Conservation (phyloP, 306 rosid species). For the Canavalia ensiformis region DNA sequence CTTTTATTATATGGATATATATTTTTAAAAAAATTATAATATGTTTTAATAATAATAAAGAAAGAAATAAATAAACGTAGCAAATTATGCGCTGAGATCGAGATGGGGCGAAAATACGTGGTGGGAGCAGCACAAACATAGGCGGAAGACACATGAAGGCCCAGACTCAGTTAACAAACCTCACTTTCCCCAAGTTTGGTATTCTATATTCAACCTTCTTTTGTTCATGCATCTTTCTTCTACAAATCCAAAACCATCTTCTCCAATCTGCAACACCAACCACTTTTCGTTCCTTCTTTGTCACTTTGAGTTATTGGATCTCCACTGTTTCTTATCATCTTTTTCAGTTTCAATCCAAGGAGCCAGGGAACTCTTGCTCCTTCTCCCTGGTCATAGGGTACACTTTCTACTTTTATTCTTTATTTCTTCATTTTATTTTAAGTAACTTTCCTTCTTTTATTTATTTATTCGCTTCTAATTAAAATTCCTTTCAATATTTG, state of each 20-base stretch:
- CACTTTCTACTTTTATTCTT: constrained; percentile 15
- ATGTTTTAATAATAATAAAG: background rate
- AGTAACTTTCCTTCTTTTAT: background rate
- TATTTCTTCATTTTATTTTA: constrained; percentile 17
- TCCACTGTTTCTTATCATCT: constrained; percentile 38
- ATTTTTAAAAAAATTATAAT: too few relatives aligned
- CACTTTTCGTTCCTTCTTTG: too few relatives aligned
- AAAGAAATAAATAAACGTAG: background rate
- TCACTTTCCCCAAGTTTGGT: constrained; percentile 39
- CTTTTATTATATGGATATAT: too few relatives aligned
- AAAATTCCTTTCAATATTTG: constrained; percentile 10
- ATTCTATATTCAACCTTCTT: background rate
- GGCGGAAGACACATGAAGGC: constrained; percentile 41
- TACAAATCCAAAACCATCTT: background rate
- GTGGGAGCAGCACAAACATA: constrained; percentile 68
- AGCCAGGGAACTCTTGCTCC: constrained; percentile 51
- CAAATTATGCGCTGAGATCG: constrained; percentile 25
- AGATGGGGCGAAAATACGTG: constrained; percentile 56
- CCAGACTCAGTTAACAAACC: constrained; percentile 39
- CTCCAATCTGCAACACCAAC: constrained; percentile 25
- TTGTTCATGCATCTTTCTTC: background rate
- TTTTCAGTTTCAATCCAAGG: constrained; percentile 23
- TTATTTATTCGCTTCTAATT: background rate
- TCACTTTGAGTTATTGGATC: constrained; percentile 20
- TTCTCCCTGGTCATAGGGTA: constrained; percentile 36